Conservation (phyloP, 1,139 yeast genomes). For the Meyerozyma elateridarum region DNA sequence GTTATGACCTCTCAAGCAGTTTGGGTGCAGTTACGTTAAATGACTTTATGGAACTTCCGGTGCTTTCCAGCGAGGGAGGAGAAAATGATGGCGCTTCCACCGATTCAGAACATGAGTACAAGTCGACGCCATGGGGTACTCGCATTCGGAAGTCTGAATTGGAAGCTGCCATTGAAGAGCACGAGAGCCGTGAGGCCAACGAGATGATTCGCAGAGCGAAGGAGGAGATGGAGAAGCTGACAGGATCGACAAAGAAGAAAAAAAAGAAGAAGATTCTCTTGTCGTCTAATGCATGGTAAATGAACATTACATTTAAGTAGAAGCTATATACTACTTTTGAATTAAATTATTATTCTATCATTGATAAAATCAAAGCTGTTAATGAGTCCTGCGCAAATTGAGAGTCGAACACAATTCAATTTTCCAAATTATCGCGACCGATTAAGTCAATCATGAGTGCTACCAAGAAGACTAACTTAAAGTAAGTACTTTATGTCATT, state of each 20-base stretch:
- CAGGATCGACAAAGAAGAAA: conserved; percentile 21
- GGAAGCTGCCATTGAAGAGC: conserved; percentile 27
- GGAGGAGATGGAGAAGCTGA: conserved; percentile 39
- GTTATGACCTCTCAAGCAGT: conserved; percentile 14
- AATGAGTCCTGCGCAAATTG: background rate
- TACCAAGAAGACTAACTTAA: conserved; percentile 4
- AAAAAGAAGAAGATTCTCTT: conserved; percentile 18
- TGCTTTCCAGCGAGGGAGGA: conserved; percentile 11
- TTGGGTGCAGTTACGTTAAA: too few species aligned
- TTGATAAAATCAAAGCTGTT: background rate
- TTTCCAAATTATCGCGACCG: background rate
- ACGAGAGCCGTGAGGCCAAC: conserved; percentile 34
- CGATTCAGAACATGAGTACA: conserved; percentile 15
- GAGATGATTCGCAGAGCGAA: conserved; percentile 47
- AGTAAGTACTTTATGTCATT: conserved; percentile 1
- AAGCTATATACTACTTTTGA: background rate
- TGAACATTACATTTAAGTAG: background rate
- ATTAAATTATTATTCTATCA: too few species aligned
- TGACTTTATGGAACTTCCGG: conserved; percentile 23
- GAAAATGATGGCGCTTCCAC: conserved; percentile 5
- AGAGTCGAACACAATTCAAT: conserved; percentile 1
- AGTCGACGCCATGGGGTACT: conserved; percentile 61
- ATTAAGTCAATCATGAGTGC: conserved; percentile 2
- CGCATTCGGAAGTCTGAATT: conserved; percentile 40
- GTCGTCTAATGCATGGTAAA: conserved; percentile 7